phyloP scores from a whole-genome alignment of 139 green algal species.

The Picochlorum sp. region DNA sequence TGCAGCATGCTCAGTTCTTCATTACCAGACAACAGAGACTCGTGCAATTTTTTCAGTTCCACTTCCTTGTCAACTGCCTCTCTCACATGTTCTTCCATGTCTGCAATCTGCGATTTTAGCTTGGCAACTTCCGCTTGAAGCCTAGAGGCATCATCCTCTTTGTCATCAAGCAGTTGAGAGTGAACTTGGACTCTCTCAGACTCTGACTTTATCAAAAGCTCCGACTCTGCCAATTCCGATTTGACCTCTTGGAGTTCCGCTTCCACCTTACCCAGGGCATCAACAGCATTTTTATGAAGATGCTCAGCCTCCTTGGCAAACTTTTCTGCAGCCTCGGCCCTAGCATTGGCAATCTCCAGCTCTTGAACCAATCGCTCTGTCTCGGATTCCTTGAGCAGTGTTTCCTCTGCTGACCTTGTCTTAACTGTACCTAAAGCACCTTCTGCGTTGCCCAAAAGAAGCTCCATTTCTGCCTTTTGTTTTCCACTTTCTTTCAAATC shows the following conservation, averaged over 20 bases:
- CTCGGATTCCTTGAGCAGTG: background rate
- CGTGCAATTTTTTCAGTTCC: too few relatives aligned
- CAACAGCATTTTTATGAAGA: background rate
- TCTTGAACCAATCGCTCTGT: background rate
- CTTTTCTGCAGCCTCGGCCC: background rate
- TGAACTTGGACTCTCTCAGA: background rate
- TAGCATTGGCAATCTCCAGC: background rate
- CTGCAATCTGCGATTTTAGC: background rate
- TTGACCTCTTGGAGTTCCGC: background rate
- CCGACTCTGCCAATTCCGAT: background rate
- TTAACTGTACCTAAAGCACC: background rate
- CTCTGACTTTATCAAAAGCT: background rate
- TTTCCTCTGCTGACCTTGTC: background rate
- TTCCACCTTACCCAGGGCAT: background rate
- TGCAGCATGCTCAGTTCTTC: too few relatives aligned
- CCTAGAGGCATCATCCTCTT: background rate
- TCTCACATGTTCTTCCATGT: background rate
- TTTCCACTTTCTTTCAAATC: background rate
- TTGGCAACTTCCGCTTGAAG: background rate
- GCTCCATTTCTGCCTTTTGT: background rate
- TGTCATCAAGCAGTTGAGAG: background rate
- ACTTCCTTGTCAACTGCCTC: too few relatives aligned
- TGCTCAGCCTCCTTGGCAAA: background rate
- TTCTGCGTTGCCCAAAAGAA: background rate
- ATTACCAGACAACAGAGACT: too few relatives aligned